phyloP scores from a whole-genome alignment of 108 stramenopile species.

The Cyclotella sp. region DNA sequence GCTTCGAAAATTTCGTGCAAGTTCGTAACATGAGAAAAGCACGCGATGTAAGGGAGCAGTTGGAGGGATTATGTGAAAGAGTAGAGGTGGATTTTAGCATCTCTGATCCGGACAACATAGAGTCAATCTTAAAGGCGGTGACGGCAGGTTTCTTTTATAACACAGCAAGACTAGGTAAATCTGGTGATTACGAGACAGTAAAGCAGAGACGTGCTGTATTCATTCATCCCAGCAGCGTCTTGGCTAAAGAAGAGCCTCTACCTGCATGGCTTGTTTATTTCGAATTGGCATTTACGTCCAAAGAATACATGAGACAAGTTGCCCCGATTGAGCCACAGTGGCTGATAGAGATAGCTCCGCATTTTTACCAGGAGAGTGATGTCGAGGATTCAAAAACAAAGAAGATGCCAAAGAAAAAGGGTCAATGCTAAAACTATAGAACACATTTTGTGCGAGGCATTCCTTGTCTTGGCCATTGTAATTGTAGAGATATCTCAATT shows the following conservation, averaged over 20 bases:
- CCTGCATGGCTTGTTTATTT: slow-evolving; percentile 95
- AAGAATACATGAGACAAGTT: slow-evolving; percentile 98
- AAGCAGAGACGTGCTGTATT: slow-evolving; percentile 95
- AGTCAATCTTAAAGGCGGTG: slow-evolving; percentile 89
- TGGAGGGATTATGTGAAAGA: slow-evolving; percentile 97
- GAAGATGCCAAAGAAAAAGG: slow-evolving; percentile 81
- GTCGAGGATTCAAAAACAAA: slow-evolving; percentile 90
- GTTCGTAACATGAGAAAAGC: slow-evolving; percentile 93
- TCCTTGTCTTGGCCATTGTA: too few species aligned
- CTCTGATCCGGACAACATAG: slow-evolving; percentile 77
- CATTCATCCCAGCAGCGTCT: slow-evolving; percentile 96
- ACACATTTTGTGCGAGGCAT: too few species aligned
- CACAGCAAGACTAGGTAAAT: slow-evolving; percentile 86
- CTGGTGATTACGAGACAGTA: slow-evolving; percentile 96
- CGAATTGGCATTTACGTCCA: slow-evolving; percentile 97
- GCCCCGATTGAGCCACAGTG: slow-evolving; percentile 94
- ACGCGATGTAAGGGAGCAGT: slow-evolving; percentile 97
- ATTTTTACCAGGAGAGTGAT: slow-evolving; percentile 95
- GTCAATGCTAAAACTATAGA: background rate
- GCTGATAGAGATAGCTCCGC: slow-evolving; percentile 98
- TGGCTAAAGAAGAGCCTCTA: slow-evolving; percentile 92
- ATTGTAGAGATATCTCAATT: too few species aligned
- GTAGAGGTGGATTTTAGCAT: slow-evolving; percentile 93
- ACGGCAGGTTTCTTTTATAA: slow-evolving; percentile 99
- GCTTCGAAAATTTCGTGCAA: slow-evolving; percentile 99